These are phyloP conservation scores for Cordia subcordata DNA, from an alignment of 257 asterid species.

Conservation along the genomic window DNA sequence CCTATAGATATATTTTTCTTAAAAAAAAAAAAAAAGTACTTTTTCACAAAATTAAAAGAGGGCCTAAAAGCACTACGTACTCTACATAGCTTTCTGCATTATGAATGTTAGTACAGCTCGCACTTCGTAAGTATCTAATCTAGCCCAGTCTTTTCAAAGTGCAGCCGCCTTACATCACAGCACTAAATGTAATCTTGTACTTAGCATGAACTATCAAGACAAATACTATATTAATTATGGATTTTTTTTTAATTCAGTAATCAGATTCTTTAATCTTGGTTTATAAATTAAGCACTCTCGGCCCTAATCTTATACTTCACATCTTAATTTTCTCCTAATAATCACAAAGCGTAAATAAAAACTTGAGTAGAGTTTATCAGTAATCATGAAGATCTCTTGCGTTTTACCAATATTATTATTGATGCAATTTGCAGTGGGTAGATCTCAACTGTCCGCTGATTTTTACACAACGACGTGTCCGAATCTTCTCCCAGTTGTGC, in stretches of 20 bases:
- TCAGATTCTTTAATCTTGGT: neutral
- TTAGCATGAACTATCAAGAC: neutral
- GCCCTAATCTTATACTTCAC: neutral
- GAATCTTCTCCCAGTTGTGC: slow-evolving; percentile 33
- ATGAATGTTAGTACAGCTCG: neutral
- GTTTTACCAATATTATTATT: slow-evolving; percentile 20
- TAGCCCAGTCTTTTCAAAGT: neutral
- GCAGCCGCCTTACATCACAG: slow-evolving; percentile 32
- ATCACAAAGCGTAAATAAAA: neutral
- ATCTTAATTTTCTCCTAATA: neutral
- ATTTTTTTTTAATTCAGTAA: slow-evolving; percentile 12
- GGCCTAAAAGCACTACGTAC: neutral
- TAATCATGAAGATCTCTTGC: slow-evolving; percentile 28
- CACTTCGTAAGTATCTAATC: neutral
- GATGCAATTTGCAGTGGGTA: slow-evolving; percentile 27
- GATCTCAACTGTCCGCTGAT: slow-evolving; percentile 49
- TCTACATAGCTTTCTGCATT: slow-evolving; percentile 5
- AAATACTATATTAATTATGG: too few relatives aligned
- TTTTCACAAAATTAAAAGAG: too few relatives aligned
- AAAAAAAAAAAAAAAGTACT: too few relatives aligned
- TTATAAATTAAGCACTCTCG: neutral
- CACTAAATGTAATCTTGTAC: slow-evolving; percentile 1
- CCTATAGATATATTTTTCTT: too few relatives aligned
- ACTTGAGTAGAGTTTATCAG: neutral
- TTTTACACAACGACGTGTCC: slow-evolving; percentile 61